Evolutionary conservation across 2,329 filamentous ascomycete species (phyloP), one percentile per base, ranked within the genome.

Genomic region (Fusarium miscanthi): DNA sequence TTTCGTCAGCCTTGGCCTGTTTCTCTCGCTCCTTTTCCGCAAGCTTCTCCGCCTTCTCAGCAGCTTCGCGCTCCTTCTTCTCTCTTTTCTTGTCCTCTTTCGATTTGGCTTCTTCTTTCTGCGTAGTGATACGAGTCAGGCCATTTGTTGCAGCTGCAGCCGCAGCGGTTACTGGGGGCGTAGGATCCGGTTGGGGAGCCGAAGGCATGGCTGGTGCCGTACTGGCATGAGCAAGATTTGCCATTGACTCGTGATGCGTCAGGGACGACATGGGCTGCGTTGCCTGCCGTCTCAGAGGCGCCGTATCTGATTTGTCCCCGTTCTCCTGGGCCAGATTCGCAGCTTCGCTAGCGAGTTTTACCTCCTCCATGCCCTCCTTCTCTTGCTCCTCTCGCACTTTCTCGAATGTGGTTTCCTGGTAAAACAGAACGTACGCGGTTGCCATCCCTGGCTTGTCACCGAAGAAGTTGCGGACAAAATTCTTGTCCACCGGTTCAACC

Each of bases 401-500:
- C 76, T 91, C 90, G 65, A 90, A 88, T 0, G 89, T 91, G 6
- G 89, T 98, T 82, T 99, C 95, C 80, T 98, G 96, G 82, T 99
- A 99, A 81, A 99, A 99, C 14, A 99, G 85, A 21, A 99, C 95
- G 78, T 99, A 99, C 35, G 96, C 96, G 77, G 95, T 98, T 14
- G 96, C 96, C 81, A 97, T 90, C 6, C 94, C 94, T 1, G 92
- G 92, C 78, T 93, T 94, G 80, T 98, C 96, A 21, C 96, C 96
- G 77, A 99, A 99, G 83, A 99, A 99, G 80, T 97, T 98, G 73
- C 92, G 90, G 41, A 99, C 96, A 78, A 97, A 99, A 79, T 93
- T 92, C 82, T 98, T 98, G 81, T 98, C 94, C 9, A 99, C 96
- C 0, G 96, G 96, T 81, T 99, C 96, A 8, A 99, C 96, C 90